These are phyloP conservation scores for Saccharum spontaneum DNA, from an alignment of 176 grass and related monocot species.

Conservation along the genomic window DNA sequence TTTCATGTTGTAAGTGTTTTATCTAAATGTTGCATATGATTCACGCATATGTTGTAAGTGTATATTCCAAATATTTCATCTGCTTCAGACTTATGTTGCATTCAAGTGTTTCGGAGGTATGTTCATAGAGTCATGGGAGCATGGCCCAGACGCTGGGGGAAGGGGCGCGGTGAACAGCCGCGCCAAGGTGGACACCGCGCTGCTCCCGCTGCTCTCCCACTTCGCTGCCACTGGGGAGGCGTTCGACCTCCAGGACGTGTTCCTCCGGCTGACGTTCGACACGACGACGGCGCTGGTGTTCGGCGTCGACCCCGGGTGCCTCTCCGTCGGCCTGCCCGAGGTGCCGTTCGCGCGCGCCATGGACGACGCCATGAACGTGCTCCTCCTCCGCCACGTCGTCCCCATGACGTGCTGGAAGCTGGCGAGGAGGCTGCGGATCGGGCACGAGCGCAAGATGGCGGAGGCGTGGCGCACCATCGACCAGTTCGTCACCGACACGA, in stretches of 20 bases:
- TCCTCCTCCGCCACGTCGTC: conserved; percentile 55
- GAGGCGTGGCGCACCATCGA: conserved; percentile 54
- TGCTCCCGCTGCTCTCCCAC: conserved; percentile 52
- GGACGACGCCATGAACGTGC: conserved; percentile 62
- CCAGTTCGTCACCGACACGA: conserved; percentile 58
- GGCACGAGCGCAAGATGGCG: conserved; percentile 50
- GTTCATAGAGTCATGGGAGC: too few relatives aligned
- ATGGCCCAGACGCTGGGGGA: too few relatives aligned
- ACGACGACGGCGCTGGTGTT: conserved; percentile 57
- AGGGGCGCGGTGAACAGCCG: conserved; percentile 3
- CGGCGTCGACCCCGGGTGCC: conserved; percentile 57
- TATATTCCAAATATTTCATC: too few relatives aligned
- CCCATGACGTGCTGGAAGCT: conserved; percentile 66
- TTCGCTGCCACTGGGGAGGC: neutral
- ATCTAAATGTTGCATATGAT: too few relatives aligned
- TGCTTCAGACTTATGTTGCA: too few relatives aligned
- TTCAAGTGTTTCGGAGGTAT: too few relatives aligned
- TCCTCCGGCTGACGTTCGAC: conserved; percentile 70
- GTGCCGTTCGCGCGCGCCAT: conserved; percentile 57
- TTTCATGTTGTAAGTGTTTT: too few relatives aligned
- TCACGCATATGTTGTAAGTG: too few relatives aligned
- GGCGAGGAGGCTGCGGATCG: conserved; percentile 29
- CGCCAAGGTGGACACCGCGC: conserved; percentile 43
- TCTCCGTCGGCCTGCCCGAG: conserved; percentile 32
- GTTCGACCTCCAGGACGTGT: conserved; percentile 65